These are phyloP conservation scores for Tricholoma bakamatsutake DNA, from an alignment of 768 basidiomycete species.

Conservation along the genomic window DNA sequence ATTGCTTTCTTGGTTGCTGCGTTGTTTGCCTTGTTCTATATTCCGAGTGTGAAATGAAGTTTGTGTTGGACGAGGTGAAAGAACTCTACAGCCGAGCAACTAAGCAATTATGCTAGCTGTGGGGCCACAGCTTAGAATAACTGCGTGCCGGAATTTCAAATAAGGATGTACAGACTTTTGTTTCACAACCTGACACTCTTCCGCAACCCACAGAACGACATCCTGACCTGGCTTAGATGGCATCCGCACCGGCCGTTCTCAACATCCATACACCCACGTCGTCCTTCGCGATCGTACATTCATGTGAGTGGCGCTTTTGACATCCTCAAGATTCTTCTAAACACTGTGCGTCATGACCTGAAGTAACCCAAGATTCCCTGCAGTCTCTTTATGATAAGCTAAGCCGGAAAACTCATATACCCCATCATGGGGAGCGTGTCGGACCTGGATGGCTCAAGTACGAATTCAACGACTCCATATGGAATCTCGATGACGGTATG, in stretches of 20 bases:
- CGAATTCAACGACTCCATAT: slow-evolving; percentile 68
- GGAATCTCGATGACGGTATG: slow-evolving; percentile 88
- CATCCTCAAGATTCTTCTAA: not conserved
- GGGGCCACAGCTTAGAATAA: too few relatives aligned
- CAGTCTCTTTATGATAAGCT: slow-evolving; percentile 64
- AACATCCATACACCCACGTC: slow-evolving; percentile 72
- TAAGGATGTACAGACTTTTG: not conserved
- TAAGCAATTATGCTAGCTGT: too few relatives aligned
- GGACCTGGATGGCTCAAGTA: slow-evolving; percentile 85
- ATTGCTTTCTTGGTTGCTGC: too few relatives aligned
- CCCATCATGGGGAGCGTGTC: slow-evolving; percentile 55
- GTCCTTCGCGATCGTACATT: slow-evolving; percentile 73
- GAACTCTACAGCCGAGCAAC: too few relatives aligned
- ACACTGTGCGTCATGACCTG: slow-evolving; percentile 5
- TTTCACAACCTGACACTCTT: not conserved
- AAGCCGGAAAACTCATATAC: slow-evolving; percentile 55
- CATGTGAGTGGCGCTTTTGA: slow-evolving; percentile 40
- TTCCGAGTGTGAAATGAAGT: too few relatives aligned
- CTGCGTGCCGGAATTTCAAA: not conserved
- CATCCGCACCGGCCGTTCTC: slow-evolving; percentile 42
- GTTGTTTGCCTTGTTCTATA: too few relatives aligned
- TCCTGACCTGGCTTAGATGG: slow-evolving; percentile 10
- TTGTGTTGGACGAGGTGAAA: not conserved
- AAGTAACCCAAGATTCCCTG: slow-evolving; percentile 68
- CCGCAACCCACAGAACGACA: not conserved